Conservation (phyloP, 2,329 filamentous ascomycete genomes). For the Exophiala oligosperma region DNA sequence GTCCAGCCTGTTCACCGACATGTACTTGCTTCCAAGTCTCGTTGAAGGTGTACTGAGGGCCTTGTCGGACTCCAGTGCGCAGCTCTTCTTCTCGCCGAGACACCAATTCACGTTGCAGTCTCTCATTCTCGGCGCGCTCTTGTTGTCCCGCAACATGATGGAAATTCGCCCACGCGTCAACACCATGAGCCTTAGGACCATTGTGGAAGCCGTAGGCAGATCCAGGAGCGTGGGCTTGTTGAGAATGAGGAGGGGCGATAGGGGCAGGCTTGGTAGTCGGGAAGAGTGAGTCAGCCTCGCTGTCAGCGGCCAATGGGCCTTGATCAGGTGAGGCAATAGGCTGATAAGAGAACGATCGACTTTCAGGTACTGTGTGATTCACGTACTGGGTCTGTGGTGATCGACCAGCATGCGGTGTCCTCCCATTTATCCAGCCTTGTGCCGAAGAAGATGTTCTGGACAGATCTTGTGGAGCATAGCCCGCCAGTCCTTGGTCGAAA, state of each 20-base stretch:
- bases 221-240: slow-evolving; percentile 28
- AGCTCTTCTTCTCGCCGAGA: slow-evolving; percentile 40
- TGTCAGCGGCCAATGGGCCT: slow-evolving; percentile 35
- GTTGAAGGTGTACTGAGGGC: slow-evolving; percentile 40
- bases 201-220: slow-evolving; percentile 15
- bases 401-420: slow-evolving; percentile 27
- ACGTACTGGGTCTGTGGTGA: slow-evolving; percentile 28
- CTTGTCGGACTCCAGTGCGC: slow-evolving; percentile 33
- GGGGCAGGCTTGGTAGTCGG: slow-evolving; percentile 45
- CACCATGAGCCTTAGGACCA: slow-evolving; percentile 34
- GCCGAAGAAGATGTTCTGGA: slow-evolving; percentile 44
- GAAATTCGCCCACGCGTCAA: slow-evolving; percentile 47
- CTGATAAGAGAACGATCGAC: slow-evolving; percentile 29
- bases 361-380: slow-evolving; percentile 35
- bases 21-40: slow-evolving; percentile 50
- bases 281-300: slow-evolving; percentile 38
- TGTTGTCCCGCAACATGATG: slow-evolving; percentile 39
- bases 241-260: slow-evolving; percentile 46
- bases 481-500: slow-evolving; percentile 56
- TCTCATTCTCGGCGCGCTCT: slow-evolving; percentile 44
- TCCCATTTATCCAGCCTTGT: slow-evolving; percentile 34
- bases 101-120: slow-evolving; percentile 41
- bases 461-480: slow-evolving; percentile 48
- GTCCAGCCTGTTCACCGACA: slow-evolving; percentile 40
- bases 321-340: slow-evolving; percentile 40